phyloP scores from a whole-genome alignment of 768 basidiomycete species.

The Calocera cornea region DNA sequence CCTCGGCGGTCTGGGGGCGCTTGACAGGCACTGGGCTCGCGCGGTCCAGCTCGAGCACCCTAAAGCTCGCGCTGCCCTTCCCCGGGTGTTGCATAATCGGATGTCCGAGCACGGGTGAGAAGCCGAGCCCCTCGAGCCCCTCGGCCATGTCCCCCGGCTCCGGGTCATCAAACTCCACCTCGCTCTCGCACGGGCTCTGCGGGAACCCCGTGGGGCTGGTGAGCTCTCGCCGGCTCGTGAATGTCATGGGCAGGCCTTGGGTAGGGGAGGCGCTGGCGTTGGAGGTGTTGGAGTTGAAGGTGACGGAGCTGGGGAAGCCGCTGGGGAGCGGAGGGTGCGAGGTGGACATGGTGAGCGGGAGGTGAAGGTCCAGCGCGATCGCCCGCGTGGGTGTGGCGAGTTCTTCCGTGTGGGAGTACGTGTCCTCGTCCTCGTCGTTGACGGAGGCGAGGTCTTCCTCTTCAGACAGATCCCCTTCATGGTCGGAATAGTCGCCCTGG shows the following conservation, averaged over 20 bases:
- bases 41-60: background rate
- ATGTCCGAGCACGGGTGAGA: background rate
- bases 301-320: background rate
- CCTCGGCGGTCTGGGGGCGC: background rate
- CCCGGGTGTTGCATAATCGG: background rate
- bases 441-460: background rate
- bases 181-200: slow-evolving; percentile 1
- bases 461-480: background rate
- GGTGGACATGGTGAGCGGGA: background rate
- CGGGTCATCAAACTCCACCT: background rate
- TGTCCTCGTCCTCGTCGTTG: background rate
- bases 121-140: background rate
- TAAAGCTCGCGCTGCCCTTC: background rate
- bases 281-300: background rate
- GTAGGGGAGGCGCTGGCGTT: background rate
- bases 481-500: background rate
- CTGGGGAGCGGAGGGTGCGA: background rate
- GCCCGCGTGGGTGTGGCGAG: background rate
- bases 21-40: background rate
- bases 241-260: background rate
- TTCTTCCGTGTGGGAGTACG: background rate
- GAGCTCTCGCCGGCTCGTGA: background rate
- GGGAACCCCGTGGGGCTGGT: background rate
- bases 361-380: background rate
- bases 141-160: background rate